Base-by-base conservation (phyloP, 2,329 filamentous ascomycete species). In the Monilinia fructicola region DNA sequence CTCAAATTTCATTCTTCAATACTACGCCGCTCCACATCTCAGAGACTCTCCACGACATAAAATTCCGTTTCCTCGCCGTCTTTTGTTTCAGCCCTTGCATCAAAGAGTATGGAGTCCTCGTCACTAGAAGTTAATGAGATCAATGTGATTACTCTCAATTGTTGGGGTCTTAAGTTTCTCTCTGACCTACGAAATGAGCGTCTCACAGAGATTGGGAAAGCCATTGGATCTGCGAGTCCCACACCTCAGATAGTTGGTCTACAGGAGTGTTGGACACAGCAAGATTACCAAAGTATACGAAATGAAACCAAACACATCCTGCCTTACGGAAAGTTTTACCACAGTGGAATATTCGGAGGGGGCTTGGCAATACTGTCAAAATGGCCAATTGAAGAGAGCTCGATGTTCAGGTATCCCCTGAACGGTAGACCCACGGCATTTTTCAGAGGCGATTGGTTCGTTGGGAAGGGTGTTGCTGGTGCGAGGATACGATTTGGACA, bases 381-480 rank as follows among this genome's bases (percentile, higher is more conserved):
- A 82, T 98, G 93, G 92, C 93, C 94, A 28, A 93, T 99, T 71
- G 89, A 92, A 74, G 91, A 96, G 80, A 93, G 89, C 78, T 88
- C 84, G 74, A 96, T 98, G 92, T 84, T 87, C 71, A 84, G 83
- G 4, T 99, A 97, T 76, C 87, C 92, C n/a, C 84, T 99, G 64
- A 97, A 97, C 77, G 95, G 95, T 23, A 86, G 94, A 23, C 95
- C 95, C 7, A 94, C 93, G 12, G 94, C 94, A 5, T 97, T 98
- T 79, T 97, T 90, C 80, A 84, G 94, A 68, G 95, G 95, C 14
- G 94, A 98, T 78, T 98, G 94, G 92, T 98, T 88, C 75, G 93
- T 97, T 12, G 95, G 95, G 0, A 98, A 98, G 77, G 95, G 95
- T 21, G 88, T 98, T 53, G 95, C 94, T 9, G 90, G 86, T 75